Evolutionary conservation across 495 filamentous ascomycete genomes (phyloP), one percentile per base, ranked within the genome.

Genomic region (Xylaria venustula): DNA sequence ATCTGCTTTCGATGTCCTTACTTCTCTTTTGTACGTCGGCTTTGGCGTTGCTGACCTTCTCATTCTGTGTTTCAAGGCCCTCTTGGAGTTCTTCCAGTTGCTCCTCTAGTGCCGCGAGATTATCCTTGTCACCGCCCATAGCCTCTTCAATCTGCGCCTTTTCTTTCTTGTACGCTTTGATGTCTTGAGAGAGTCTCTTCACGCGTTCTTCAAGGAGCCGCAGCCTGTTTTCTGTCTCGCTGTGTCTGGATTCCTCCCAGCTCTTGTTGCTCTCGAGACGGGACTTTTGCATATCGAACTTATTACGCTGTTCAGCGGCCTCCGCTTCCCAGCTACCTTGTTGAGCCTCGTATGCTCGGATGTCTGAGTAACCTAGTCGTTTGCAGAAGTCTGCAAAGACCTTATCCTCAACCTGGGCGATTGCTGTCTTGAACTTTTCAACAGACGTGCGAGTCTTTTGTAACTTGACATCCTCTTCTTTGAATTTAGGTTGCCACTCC

Each of bases 271-370:
- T 92, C 67, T 93, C 82, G 36, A 99, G 82, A 48, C 83, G 85
- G 61, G 87, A 88, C 74, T 87, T 93, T 70, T 98, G 94, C 14
- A 87, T 85, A 25, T 85, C 88, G 66, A 96, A 98, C 60, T 91
- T 88, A 22, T 91, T 85, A 57, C 89, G 90, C 75, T 92, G 94
- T 72, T 92, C 86, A 2, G 88, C 86, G 40, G 87, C 88, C 67
- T 98, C 92, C 72, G 96, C 89, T 67, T 98, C 92, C 49, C 93
- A 70, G 14, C 87, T 90, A 34, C 94, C 94, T 71, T 98, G 94
- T 59, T 95, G 92, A 7, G 87, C 88, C 72, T 97, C 91, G 67
- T 98, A 99, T 36, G 88, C 88, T 20, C 93, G 90, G 63, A 99
- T 96, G 66, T 92, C 88, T 19, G 87, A 82, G 71, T 94, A 98